Evolutionary conservation across 345 rosid genomes (phyloP).

Genomic region (Murraya paniculata): DNA sequence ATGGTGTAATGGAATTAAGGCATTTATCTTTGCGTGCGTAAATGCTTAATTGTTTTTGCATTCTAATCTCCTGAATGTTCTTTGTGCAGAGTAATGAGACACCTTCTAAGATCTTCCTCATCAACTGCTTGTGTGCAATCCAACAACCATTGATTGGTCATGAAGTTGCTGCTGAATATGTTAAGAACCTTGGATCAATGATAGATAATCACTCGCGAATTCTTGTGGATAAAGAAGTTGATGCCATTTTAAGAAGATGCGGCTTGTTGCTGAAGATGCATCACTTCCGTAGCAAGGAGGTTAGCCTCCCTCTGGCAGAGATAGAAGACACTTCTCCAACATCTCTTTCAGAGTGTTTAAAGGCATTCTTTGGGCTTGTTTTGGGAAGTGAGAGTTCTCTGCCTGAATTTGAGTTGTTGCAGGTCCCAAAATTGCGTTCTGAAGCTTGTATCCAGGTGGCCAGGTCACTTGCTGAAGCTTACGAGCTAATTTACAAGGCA

Average conservation of each 20-base stretch:
- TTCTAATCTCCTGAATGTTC: slow-evolving; percentile 8
- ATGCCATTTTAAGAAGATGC: slow-evolving; percentile 67
- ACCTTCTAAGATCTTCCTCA: slow-evolving; percentile 86
- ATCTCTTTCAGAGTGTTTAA: slow-evolving; percentile 67
- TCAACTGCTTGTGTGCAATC: slow-evolving; percentile 86
- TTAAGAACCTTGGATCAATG: slow-evolving; percentile 63
- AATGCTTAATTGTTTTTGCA: neutral
- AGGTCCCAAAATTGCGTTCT: slow-evolving; percentile 87
- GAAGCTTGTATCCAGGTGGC: slow-evolving; percentile 74
- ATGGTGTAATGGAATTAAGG: neutral
- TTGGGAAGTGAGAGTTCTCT: slow-evolving; percentile 82
- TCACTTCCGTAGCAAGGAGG: slow-evolving; percentile 42
- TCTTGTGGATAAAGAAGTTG: slow-evolving; percentile 86
- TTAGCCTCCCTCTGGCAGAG: slow-evolving; percentile 42
- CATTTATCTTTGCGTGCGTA: neutral
- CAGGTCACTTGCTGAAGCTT: slow-evolving; percentile 68
- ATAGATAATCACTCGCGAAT: slow-evolving; percentile 61
- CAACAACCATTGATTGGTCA: slow-evolving; percentile 76
- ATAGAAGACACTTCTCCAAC: slow-evolving; percentile 64
- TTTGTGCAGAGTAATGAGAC: slow-evolving; percentile 69
- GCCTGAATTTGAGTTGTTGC: slow-evolving; percentile 91
- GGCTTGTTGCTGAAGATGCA: slow-evolving; percentile 69
- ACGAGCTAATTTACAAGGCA: slow-evolving; percentile 68
- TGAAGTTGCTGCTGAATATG: slow-evolving; percentile 70
- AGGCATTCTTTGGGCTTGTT: slow-evolving; percentile 79